These are phyloP conservation scores for Colletotrichum sp. DNA, from an alignment of 2,329 filamentous ascomycete genomes.

Conservation along the genomic window DNA sequence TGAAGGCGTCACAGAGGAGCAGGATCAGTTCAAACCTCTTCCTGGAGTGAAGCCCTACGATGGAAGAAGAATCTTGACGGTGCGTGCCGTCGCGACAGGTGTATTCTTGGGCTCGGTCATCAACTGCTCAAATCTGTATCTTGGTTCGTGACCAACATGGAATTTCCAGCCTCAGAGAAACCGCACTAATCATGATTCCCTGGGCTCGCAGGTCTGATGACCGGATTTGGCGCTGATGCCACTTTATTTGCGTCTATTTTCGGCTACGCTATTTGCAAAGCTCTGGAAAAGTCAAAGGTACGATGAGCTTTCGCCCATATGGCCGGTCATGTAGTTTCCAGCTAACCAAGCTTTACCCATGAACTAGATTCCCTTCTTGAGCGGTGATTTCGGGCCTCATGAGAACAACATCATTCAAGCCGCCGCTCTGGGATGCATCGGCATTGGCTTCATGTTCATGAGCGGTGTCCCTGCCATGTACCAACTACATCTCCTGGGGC, in stretches of 20 bases:
- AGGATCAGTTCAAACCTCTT: neutral
- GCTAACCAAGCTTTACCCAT: neutral
- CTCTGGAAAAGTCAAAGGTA: neutral
- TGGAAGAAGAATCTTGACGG: neutral
- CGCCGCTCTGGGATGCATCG: neutral
- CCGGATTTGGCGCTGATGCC: neutral
- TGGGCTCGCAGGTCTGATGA: neutral
- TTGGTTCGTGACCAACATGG: neutral
- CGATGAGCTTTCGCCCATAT: neutral
- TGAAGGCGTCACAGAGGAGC: neutral
- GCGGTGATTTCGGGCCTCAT: neutral
- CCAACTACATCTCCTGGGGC: slow-evolving; percentile 1
- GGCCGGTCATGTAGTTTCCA: rapidly evolving
- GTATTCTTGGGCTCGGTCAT: rapidly evolving
- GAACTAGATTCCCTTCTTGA: neutral
- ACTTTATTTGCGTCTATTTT: neutral
- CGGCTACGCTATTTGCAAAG: neutral
- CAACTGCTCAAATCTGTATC: neutral
- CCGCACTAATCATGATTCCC: rapidly evolving
- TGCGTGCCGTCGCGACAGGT: neutral
- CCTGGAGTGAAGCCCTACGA: neutral
- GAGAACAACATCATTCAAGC: neutral
- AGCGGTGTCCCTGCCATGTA: slow-evolving; percentile 19
- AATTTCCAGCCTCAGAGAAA: neutral
- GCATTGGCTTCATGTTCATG: slow-evolving; percentile 15